Percentiles rank a stretch among this genome's conserved stretches.
Evolutionary conservation across 371 early-diverging fungal genomes (phyloP).

Genomic region (Amoeboaphelidium protococcarum): DNA sequence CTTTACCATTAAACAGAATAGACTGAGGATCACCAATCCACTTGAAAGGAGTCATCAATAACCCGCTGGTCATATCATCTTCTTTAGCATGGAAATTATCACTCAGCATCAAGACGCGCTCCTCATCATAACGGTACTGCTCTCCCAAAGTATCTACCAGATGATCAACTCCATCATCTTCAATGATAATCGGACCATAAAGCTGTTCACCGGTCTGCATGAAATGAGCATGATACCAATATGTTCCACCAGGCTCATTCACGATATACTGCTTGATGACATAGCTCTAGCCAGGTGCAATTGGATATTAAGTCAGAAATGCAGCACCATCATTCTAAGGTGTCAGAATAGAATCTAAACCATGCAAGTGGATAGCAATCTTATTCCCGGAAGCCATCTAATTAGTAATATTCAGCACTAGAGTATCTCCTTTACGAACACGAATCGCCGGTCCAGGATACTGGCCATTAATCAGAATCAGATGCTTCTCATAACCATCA

Average conservation of each 20-base stretch:
- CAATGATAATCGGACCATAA: slow-evolving; percentile 18
- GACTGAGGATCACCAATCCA: background rate
- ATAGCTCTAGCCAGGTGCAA: background rate
- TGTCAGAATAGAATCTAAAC: background rate
- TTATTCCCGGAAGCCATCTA: slow-evolving; percentile 4
- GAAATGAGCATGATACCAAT: slow-evolving; percentile 3
- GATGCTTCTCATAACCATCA: background rate
- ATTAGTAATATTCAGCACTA: slow-evolving; percentile 14
- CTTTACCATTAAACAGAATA: background rate
- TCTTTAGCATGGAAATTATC: slow-evolving; percentile 18
- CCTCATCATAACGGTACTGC: slow-evolving; percentile 14
- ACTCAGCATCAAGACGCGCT: slow-evolving; percentile 12
- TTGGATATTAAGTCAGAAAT: background rate
- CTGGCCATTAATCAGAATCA: slow-evolving; percentile 11
- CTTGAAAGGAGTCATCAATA: background rate
- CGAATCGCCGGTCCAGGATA: slow-evolving; percentile 17
- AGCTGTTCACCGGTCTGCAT: slow-evolving; percentile 5
- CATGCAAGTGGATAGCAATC: slow-evolving; percentile 1
- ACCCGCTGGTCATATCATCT: background rate
- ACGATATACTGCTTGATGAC: background rate
- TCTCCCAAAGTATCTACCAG: background rate
- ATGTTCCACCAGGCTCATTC: background rate
- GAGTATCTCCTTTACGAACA: slow-evolving; percentile 11
- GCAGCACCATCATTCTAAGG: background rate
- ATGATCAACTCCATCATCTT: slow-evolving; percentile 11